Evolutionary conservation across 2,329 filamentous ascomycete genomes (phyloP).

Genomic region (Fusarium sacchari): DNA sequence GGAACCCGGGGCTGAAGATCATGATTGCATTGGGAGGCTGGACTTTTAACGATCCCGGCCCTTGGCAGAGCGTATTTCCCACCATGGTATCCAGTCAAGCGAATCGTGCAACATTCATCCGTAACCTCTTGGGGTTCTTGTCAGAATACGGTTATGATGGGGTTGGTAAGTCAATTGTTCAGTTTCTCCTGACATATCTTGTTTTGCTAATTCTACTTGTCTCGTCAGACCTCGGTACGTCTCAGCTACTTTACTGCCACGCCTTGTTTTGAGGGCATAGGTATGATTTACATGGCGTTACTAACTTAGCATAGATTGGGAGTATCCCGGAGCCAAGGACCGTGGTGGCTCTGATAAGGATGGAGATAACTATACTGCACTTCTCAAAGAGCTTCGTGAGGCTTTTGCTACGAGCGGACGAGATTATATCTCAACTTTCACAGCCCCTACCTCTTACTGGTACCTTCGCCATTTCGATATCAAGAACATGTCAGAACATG

Average conservation of each 20-base stretch:
- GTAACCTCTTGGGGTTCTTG: slow-evolving; percentile 42
- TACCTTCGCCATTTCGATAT: slow-evolving; percentile 44
- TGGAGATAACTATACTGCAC: slow-evolving; percentile 17
- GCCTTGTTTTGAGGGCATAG: no score
- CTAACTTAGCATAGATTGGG: slow-evolving; percentile 33
- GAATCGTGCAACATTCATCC: slow-evolving; percentile 51
- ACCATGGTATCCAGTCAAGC: slow-evolving; percentile 31
- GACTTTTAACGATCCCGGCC: slow-evolving; percentile 45
- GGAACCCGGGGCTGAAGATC: slow-evolving; percentile 41
- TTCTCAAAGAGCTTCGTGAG: neutral
- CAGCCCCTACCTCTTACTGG: slow-evolving; percentile 44
- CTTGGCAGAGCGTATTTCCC: slow-evolving; percentile 39
- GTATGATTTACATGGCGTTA: no score
- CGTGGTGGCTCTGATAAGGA: slow-evolving; percentile 38
- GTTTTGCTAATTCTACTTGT: neutral
- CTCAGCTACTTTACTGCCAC: neutral
- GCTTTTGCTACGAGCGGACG: neutral
- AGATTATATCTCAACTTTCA: slow-evolving; percentile 27
- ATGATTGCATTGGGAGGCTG: slow-evolving; percentile 55
- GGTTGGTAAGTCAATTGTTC: slow-evolving; percentile 12
- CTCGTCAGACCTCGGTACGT: neutral
- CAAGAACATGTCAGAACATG: slow-evolving; percentile 15
- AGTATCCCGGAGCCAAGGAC: slow-evolving; percentile 43
- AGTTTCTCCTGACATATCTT: no score
- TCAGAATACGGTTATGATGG: slow-evolving; percentile 42